Evolutionary conservation across 306 rosid genomes (phyloP), one percentile per base, ranked within the genome.

Genomic region (Alnus rubra): DNA sequence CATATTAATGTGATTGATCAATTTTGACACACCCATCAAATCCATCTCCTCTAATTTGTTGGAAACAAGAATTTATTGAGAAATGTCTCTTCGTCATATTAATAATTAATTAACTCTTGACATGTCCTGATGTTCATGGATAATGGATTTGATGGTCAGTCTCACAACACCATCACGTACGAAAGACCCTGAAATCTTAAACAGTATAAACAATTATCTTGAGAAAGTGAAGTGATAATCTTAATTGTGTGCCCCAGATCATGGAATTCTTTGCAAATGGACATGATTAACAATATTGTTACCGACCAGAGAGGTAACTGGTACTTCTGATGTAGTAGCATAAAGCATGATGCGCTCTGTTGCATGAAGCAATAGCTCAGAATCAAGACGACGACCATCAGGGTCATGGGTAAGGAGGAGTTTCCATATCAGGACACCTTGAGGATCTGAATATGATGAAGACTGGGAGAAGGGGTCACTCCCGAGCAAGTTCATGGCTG

Each of bases 371-470:
- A 88, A 78, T 37, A 79, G 69, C 78, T 85, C 88, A 52, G 93
- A 91, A 78, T 91, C 97, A 80, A 89, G 76, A 82, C 81, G 81
- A 18, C 88, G 90, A 72, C 87, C 91, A 80, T 86, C 92, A 19
- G 97, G 91, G 42, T 88, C 90, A 59, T 91, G 94, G 73, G 85
- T 84, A 3, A 89, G 86, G 80, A 86, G 90, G 63, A 91, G 85
- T 80, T 88, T 84, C 84, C 83, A 80, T 12, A 88, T 78, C 72
- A 85, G 79, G 53, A 76, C 49, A 49, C 86, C 88, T 73, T 87
- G 85, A 18, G 85, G 85, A 18, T 53, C 78, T 71, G 72, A 19
- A 10, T 62, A 82, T 42, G 87, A 64, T 39, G 83, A 75, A 49
- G 79, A 56, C 54, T 28, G 48, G 44, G 77, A 63, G 75, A 81